Conservation (phyloP, 2,329 filamentous ascomycete species). For the Tolypocladium cylindrosporum region DNA sequence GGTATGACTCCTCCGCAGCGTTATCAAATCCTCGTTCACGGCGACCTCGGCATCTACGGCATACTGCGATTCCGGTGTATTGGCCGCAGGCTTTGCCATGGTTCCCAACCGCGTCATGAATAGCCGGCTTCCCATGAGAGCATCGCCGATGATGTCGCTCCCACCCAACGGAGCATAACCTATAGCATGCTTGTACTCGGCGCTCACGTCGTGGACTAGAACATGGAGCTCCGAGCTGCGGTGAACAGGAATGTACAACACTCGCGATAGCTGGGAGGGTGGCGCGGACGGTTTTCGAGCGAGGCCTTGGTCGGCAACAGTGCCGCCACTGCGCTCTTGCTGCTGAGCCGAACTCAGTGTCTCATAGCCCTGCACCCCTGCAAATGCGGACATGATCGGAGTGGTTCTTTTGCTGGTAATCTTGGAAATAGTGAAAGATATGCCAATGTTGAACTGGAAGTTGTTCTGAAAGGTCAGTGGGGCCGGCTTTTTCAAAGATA, state of each 20-base stretch:
- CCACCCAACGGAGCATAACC: background rate
- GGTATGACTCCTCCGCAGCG: background rate
- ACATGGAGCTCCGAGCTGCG: background rate
- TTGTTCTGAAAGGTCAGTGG: too few species aligned
- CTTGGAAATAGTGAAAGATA: too few species aligned
- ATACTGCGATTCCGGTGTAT: background rate
- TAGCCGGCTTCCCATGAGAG: background rate
- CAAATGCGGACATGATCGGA: background rate
- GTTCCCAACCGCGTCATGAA: background rate
- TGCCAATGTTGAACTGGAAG: too few species aligned
- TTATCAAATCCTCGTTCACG: background rate
- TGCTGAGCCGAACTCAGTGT: background rate
- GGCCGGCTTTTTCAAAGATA: too few species aligned
- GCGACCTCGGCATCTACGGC: background rate
- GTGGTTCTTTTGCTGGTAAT: too few species aligned
- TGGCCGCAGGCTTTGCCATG: background rate
- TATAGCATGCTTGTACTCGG: background rate
- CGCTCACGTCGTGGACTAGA: background rate
- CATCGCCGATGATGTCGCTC: background rate
- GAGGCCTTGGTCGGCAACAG: background rate
- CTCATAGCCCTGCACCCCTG: background rate
- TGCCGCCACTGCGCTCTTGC: background rate
- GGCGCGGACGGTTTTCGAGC: background rate
- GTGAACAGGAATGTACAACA: background rate
- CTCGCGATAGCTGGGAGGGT: background rate